Percentiles rank a stretch among this genome's conserved stretches.
Evolutionary conservation across 352 stramenopile genomes (phyloP).

Genomic region (Pythium scleroteichum): DNA sequence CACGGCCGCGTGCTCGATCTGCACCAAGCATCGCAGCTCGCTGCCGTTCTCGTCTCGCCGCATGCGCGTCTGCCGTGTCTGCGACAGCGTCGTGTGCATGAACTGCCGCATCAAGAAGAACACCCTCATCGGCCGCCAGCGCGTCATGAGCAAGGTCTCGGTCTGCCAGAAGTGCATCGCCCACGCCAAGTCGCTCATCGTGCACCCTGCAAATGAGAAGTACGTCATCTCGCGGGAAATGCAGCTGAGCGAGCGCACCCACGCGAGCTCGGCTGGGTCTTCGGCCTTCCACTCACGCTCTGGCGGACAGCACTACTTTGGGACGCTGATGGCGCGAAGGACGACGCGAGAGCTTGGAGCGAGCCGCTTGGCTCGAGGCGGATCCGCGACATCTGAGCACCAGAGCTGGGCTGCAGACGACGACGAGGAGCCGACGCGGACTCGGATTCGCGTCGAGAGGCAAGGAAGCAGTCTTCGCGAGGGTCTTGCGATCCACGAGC

Average conservation of each 20-base stretch:
- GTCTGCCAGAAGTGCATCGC: conserved; percentile 44
- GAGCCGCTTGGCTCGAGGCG: too few species aligned
- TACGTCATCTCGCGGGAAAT: conserved; percentile 9
- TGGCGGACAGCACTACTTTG: not conserved
- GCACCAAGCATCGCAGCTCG: conserved; percentile 3
- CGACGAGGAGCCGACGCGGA: too few species aligned
- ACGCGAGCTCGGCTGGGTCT: not conserved
- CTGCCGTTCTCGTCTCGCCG: conserved; percentile 12
- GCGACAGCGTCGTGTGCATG: conserved; percentile 37
- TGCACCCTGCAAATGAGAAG: conserved; percentile 20
- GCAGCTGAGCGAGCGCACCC: conserved; percentile 6
- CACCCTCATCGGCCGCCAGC: conserved; percentile 36
- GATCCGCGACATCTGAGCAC: too few species aligned
- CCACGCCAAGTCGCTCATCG: conserved; percentile 27
- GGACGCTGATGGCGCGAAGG: too few species aligned
- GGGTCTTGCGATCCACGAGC: too few species aligned
- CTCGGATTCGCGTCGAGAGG: too few species aligned
- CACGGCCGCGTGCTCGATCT: conserved; percentile 17
- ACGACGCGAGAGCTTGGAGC: too few species aligned
- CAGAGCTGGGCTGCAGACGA: too few species aligned
- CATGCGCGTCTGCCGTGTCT: conserved; percentile 39
- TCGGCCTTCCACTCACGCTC: not conserved
- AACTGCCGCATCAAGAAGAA: conserved; percentile 47
- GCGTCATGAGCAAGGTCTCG: conserved; percentile 19
- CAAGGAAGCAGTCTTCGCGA: too few species aligned